Conservation (phyloP, 2,329 filamentous ascomycete genomes). For the Zasmidium angulare region DNA sequence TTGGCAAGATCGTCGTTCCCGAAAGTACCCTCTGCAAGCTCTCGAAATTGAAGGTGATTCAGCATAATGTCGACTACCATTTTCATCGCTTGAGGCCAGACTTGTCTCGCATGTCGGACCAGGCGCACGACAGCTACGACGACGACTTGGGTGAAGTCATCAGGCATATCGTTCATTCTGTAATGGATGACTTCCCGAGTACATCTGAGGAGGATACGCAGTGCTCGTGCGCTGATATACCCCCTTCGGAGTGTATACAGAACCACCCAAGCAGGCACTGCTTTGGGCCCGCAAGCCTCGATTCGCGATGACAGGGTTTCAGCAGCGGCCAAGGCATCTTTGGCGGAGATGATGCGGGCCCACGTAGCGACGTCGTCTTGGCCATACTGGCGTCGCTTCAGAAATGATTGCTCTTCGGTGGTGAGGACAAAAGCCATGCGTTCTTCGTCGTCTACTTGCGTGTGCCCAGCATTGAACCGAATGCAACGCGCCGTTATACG, state of each 20-base stretch:
- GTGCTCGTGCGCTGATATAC: slow-evolving; percentile 41
- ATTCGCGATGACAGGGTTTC: slow-evolving; percentile 13
- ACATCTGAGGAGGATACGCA: slow-evolving; percentile 42
- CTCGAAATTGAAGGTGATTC: slow-evolving; percentile 8
- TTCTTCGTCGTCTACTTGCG: no score
- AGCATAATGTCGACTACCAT: slow-evolving; percentile 23
- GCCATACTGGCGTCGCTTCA: slow-evolving; percentile 19
- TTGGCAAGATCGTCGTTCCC: not conserved
- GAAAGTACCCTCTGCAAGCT: not conserved
- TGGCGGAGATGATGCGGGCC: slow-evolving; percentile 23
- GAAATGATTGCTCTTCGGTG: slow-evolving; percentile 7
- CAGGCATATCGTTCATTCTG: not conserved
- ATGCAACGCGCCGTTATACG: slow-evolving; percentile 22
- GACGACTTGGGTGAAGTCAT: slow-evolving; percentile 17
- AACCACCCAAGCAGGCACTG: slow-evolving; percentile 47
- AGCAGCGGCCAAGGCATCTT: slow-evolving; percentile 24
- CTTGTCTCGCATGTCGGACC: slow-evolving; percentile 50
- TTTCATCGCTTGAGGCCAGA: slow-evolving; percentile 48
- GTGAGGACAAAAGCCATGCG: slow-evolving; percentile 14
- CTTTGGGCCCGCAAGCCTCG: slow-evolving; percentile 20
- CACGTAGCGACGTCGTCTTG: slow-evolving; percentile 27
- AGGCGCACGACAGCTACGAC: slow-evolving; percentile 48
- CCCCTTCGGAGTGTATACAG: slow-evolving; percentile 48
- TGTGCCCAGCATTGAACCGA: slow-evolving; percentile 7
- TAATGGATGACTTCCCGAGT: slow-evolving; percentile 6